Evolutionary conservation across 495 filamentous ascomycete species (phyloP), one percentile per base, ranked within the genome.

Genomic region (Penicillium cinerascens): DNA sequence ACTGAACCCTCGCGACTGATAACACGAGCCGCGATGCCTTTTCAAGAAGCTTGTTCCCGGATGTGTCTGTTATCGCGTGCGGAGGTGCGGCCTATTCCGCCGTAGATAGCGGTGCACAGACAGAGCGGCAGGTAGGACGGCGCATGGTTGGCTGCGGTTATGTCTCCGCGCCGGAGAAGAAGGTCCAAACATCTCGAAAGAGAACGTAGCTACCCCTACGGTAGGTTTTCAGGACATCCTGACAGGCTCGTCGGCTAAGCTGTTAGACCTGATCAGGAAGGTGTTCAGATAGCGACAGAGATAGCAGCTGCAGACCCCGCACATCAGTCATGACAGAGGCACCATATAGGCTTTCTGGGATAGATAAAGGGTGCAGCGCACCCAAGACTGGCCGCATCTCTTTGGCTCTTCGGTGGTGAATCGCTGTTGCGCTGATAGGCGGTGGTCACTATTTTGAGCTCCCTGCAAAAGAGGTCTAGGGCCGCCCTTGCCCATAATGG

Each of bases 261-360:
- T 11, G 42, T 58, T 53, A 58, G 41, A 39, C 55, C 47, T 47
- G 46, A 51, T 46, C 9, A 45, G 55, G 55, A 58, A 58, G 55
- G 55, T 58, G 46, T n/a, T 46, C 7, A 37, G 38, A 11, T n/a
- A 49, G 16, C 16, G 27, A 25, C 1, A 40, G 42, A 27, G 37
- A 27, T 50, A 54, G 13, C 23, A 54, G 13, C 23, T 48, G 25
- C 39, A 49, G 26, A 40, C 49, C 49, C 55, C 49, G 49, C 45
- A 29, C 38, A 27, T 1, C 21, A 44, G 42, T 46, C 42, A 36
- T 44, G 10, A 16, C 22, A 23, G 22, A 23, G 22, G 22, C 2
- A 23, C 22, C 22, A 27, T 39, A 22, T 44, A 27, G 10, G 23
- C 4, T 18, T 22, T 33, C 37, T 20, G 4, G n/a, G 37, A 39